Evolutionary conservation across 202 grass and related monocot species (phyloP), one percentile per base, ranked within the genome.

Genomic region (Setaria viridis): DNA sequence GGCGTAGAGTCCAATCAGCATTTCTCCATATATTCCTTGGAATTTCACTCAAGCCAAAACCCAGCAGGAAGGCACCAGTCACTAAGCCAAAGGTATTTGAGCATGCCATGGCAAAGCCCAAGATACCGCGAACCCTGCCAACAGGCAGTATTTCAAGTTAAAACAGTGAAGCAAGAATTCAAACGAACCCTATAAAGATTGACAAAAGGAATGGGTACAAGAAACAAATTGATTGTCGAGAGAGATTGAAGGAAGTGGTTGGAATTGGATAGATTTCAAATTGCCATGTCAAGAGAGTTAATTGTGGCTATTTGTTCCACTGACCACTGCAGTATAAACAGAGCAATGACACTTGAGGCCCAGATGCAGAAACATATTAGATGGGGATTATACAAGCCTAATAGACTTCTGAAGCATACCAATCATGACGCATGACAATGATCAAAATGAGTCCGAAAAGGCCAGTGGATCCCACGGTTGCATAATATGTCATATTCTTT

Each of bases 51-150:
- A 99, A 84, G 33, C 97, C 97, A 93, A 99, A 99, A 85, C 97
- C 97, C 89, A 99, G 88, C 80, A 99, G 93, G 78, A 99, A 99
- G 47, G 97, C 97, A 87, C 94, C 97, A 43, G 97, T 99, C 32
- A 99, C 94, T 45, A 99, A 89, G 49, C 97, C 97, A 91, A 99
- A 99, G 42, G 97, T 99, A 92, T 99, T 99, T 80, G 97, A 99
- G 69, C 91, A 99, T 82, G 93, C 97, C 97, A 99, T 99, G 66
- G 94, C 92, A 86, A 99, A 94, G 70, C 97, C 88, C 97, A 99
- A 88, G 77, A 99, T 93, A 87, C 85, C 84, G 20, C 74, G 91
- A 51, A 91, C 76, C 97, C 96, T 99, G 90, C 79, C 39, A 83
- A 65, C 1, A 82, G 55, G 25, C 57, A 54, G 81, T 81, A 48